A percentile compares a stretch with the other conserved stretches of the same genome.
Evolutionary conservation across 177 flowering plant genomes (phyloP).

Genomic region (Vitis hybrid): DNA sequence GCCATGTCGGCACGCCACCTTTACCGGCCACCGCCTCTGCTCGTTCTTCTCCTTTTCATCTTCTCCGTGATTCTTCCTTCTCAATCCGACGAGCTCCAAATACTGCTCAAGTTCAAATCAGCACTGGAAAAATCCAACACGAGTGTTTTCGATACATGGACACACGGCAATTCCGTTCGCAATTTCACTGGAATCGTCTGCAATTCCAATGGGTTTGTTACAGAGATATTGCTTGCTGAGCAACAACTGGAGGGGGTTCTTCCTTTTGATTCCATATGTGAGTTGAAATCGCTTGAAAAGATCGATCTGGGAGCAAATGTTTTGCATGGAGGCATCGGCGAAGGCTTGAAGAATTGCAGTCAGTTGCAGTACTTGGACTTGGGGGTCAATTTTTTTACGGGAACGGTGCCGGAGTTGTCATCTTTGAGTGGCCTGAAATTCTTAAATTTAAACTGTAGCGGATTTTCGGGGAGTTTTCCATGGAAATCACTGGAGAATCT

Average conservation of each 20-base stretch:
- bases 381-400: conserved; percentile 44
- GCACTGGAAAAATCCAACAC: conserved; percentile 32
- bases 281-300: conserved; percentile 42
- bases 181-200: conserved; percentile 59
- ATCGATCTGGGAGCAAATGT: conserved; percentile 44
- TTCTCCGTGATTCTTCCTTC: background rate
- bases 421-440: conserved; percentile 25
- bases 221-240: conserved; percentile 40
- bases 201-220: conserved; percentile 32
- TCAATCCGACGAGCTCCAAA: conserved; percentile 37
- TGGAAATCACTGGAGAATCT: conserved; percentile 54
- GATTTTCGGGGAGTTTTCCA: conserved; percentile 66
- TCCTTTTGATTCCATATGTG: conserved; percentile 51
- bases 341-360: conserved; percentile 41
- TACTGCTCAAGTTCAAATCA: conserved; percentile 47
- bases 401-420: conserved; percentile 54
- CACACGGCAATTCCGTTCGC: conserved; percentile 22
- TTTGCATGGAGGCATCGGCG: conserved; percentile 36
- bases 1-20: conserved; percentile 2
- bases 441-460: conserved; percentile 47
- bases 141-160: conserved; percentile 46
- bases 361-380: conserved; percentile 46
- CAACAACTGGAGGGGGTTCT: conserved; percentile 34
- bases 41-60: conserved; percentile 9
- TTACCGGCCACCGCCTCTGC: conserved; percentile 7